A percentile compares a stretch with the other conserved stretches of the same genome.
phyloP scores from a whole-genome alignment of 306 rosid genomes.

The Gleditsia sinensis region DNA sequence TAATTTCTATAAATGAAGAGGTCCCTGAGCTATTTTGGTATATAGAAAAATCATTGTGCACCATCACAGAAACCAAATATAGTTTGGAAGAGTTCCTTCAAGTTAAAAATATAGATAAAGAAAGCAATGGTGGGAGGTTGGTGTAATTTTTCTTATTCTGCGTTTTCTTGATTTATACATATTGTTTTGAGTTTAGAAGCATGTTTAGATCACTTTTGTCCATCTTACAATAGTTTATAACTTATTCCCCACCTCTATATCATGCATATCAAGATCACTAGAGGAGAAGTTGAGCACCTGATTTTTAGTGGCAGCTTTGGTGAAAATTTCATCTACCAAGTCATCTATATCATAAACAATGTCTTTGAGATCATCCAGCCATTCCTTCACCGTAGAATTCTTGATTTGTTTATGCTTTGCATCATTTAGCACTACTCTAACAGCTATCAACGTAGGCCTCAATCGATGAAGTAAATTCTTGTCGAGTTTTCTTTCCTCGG shows the following conservation, averaged over 20 bases:
- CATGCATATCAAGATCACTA: neutral
- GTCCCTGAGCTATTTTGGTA: too few relatives aligned
- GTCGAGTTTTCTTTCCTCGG: neutral
- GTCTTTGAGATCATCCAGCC: constrained; percentile 25
- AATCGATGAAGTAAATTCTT: neutral
- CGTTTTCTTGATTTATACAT: too few relatives aligned
- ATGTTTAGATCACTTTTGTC: too few relatives aligned
- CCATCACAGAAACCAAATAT: too few relatives aligned
- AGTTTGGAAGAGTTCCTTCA: too few relatives aligned
- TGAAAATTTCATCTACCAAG: constrained; percentile 27
- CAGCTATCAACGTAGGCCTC: neutral
- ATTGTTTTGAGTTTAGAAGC: too few relatives aligned
- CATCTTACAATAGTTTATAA: neutral
- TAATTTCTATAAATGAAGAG: too few relatives aligned
- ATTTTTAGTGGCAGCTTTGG: neutral
- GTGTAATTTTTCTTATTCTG: too few relatives aligned
- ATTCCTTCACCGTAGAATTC: neutral
- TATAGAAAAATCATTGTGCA: too few relatives aligned
- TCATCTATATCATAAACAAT: neutral
- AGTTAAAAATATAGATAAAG: too few relatives aligned
- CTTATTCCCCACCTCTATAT: neutral
- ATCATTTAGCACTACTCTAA: constrained; percentile 20
- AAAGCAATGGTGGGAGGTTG: too few relatives aligned
- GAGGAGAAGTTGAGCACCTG: neutral
- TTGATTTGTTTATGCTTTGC: constrained; percentile 35